Evolutionary conservation across 2,329 filamentous ascomycete genomes (phyloP).

Genomic region (Calonectria fujianensis): DNA sequence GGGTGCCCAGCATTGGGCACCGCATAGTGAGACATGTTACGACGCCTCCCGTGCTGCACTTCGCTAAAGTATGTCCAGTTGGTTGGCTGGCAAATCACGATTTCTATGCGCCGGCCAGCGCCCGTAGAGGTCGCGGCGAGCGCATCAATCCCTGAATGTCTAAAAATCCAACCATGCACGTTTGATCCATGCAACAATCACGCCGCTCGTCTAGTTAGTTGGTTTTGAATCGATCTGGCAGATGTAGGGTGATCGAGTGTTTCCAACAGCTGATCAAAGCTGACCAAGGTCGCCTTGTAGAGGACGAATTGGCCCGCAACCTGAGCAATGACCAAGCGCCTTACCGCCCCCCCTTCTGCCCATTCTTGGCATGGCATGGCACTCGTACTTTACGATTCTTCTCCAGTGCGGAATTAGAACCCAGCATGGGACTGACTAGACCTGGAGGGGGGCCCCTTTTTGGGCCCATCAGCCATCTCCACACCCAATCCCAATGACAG

Average conservation of each 20-base stretch:
- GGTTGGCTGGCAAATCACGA: slow-evolving; percentile 36
- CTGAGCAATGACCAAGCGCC: background rate
- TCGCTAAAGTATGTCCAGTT: slow-evolving; percentile 33
- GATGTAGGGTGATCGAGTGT: slow-evolving; percentile 20
- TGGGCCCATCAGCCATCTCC: slow-evolving; percentile 10
- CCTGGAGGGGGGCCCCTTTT: slow-evolving; percentile 8
- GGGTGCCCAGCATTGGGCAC: slow-evolving; percentile 26
- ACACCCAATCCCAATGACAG: slow-evolving; percentile 46
- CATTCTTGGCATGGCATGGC: slow-evolving; percentile 14
- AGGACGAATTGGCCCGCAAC: slow-evolving; percentile 12
- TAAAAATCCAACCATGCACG: slow-evolving; percentile 3
- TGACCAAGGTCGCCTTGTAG: slow-evolving; percentile 28
- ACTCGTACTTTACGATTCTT: slow-evolving; percentile 15
- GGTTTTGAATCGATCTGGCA: slow-evolving; percentile 15
- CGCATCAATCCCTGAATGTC: slow-evolving; percentile 1
- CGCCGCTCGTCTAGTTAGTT: slow-evolving; percentile 20
- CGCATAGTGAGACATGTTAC: slow-evolving; percentile 48
- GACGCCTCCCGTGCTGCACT: slow-evolving; percentile 34
- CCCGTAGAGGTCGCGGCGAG: slow-evolving; percentile 5
- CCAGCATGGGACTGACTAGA: slow-evolving; percentile 1
- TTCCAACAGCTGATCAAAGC: slow-evolving; percentile 34
- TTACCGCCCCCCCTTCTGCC: slow-evolving; percentile 12
- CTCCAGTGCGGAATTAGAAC: slow-evolving; percentile 40
- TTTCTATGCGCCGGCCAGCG: slow-evolving; percentile 25
- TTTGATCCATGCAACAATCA: background rate